Evolutionary conservation across 371 early-diverging fungal species (phyloP).

Genomic region (Circinella umbellata): DNA sequence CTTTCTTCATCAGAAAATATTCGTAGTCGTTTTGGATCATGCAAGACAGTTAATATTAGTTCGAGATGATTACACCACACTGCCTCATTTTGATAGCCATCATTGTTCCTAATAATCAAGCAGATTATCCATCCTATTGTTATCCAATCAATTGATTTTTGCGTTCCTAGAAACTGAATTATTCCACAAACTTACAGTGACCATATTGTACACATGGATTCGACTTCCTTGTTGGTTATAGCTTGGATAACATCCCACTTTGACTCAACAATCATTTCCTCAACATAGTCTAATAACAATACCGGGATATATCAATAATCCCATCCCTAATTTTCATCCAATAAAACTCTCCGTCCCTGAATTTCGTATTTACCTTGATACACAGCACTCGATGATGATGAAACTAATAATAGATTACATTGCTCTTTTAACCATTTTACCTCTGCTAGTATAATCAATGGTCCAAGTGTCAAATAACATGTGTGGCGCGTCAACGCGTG

Average conservation of each 20-base stretch:
- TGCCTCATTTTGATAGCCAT: neutral
- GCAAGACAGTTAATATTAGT: neutral
- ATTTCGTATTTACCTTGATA: neutral
- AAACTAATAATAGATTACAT: neutral
- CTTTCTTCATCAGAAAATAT: neutral
- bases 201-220: neutral
- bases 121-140: no score
- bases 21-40: neutral
- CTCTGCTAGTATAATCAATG: neutral
- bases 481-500: slow-evolving; percentile 7
- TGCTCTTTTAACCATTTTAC: neutral
- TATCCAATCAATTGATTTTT: no score
- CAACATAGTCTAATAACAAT: neutral
- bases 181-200: neutral
- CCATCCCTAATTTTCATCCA: neutral
- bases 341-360: neutral
- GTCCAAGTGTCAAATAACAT: neutral
- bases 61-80: neutral
- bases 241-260: neutral
- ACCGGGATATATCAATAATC: no score
- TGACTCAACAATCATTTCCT: neutral
- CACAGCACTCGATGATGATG: neutral
- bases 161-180: no score
- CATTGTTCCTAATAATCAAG: neutral
- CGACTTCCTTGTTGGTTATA: neutral